Evolutionary conservation across 208 protist species (phyloP).

Genomic region (Wallacemonas sp.): DNA sequence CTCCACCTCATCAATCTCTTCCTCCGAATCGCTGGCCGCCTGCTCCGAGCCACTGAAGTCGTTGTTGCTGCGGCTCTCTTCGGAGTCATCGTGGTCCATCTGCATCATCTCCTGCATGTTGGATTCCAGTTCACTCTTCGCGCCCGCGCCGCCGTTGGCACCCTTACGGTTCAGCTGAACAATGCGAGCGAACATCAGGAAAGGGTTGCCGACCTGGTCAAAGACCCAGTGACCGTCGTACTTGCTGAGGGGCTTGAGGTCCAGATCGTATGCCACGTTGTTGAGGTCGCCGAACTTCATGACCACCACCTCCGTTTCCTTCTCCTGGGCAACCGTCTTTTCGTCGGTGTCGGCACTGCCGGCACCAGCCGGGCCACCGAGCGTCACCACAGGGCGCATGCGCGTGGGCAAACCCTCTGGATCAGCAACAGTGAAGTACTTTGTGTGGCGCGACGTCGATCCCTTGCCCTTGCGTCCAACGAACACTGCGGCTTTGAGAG

Average conservation of each 20-base stretch:
- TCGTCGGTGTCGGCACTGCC: slow-evolving; percentile 2
- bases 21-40: slow-evolving; percentile 7
- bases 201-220: slow-evolving; percentile 29
- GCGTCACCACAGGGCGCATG: slow-evolving; percentile 14
- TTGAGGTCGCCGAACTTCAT: slow-evolving; percentile 42
- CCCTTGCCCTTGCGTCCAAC: slow-evolving; percentile 34
- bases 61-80: slow-evolving; percentile 12
- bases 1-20: slow-evolving; percentile 7
- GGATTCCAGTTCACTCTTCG: slow-evolving; percentile 33
- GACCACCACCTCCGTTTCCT: slow-evolving; percentile 27
- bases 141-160: slow-evolving; percentile 5
- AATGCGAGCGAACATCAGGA: slow-evolving; percentile 32
- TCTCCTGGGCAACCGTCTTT: slow-evolving; percentile 5
- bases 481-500: slow-evolving; percentile 26
- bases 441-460: slow-evolving; percentile 36
- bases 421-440: slow-evolving; percentile 46
- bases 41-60: slow-evolving; percentile 23
- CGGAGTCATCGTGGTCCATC: slow-evolving; percentile 29
- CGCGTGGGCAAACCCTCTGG: slow-evolving; percentile 14
- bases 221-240: slow-evolving; percentile 51
- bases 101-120: slow-evolving; percentile 42
- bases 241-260: slow-evolving; percentile 37
- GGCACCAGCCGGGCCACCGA: not conserved
- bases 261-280: slow-evolving; percentile 38
- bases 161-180: slow-evolving; percentile 19